Percentiles rank a stretch among this genome's conserved stretches.
These are phyloP conservation scores for Taphrina populina DNA, from an alignment of 1,139 yeast species.

Conservation along the genomic window DNA sequence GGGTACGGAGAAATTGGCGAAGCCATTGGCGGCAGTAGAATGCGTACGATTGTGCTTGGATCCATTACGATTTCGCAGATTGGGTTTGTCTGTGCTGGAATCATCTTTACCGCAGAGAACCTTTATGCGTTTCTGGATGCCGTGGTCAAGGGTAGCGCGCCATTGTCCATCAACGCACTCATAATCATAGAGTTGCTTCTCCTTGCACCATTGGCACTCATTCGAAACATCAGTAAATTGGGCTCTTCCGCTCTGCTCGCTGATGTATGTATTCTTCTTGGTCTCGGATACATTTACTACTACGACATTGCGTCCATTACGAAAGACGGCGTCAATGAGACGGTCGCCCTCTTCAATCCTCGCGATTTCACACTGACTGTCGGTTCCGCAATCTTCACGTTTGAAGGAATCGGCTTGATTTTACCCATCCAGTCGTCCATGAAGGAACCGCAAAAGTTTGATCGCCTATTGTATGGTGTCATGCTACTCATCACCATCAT, in stretches of 20 bases:
- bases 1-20: constrained; percentile 90
- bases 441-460: constrained; percentile 76
- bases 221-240: constrained; percentile 82
- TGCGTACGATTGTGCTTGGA: constrained; percentile 66
- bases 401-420: constrained; percentile 90
- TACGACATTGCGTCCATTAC: constrained; percentile 62
- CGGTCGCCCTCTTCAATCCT: constrained; percentile 60
- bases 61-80: constrained; percentile 85
- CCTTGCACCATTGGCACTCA: constrained; percentile 76
- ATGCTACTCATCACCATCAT: constrained; percentile 72
- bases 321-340: constrained; percentile 57
- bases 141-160: constrained; percentile 40
- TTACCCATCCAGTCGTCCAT: constrained; percentile 95
- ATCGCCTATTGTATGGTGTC: constrained; percentile 66
- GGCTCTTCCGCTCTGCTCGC: constrained; percentile 90
- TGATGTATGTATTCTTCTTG: constrained; percentile 80
- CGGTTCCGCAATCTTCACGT: constrained; percentile 85
- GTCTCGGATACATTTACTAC: constrained; percentile 73
- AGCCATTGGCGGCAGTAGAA: constrained; percentile 64
- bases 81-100: constrained; percentile 92
- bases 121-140: constrained; percentile 58
- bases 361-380: constrained; percentile 47
- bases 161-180: constrained; percentile 18
- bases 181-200: constrained; percentile 60
- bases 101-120: constrained; percentile 88